Conservation (phyloP, 2,329 filamentous ascomycete species). For the Beauveria caledonica region DNA sequence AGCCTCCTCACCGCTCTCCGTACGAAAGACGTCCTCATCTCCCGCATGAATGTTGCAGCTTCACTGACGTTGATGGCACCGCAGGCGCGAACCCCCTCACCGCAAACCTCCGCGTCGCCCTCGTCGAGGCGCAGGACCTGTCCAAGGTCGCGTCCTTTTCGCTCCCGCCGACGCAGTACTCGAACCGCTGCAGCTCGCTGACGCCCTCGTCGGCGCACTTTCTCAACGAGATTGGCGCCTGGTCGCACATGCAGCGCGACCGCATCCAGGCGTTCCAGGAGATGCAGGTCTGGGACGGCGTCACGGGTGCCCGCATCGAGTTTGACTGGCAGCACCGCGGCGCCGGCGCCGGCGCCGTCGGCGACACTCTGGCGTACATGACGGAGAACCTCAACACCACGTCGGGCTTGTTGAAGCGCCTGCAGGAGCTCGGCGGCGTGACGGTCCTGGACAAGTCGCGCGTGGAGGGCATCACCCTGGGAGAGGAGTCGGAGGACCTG, state of each 20-base stretch:
- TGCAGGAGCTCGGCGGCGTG: conserved; percentile 61
- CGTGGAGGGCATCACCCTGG: conserved; percentile 72
- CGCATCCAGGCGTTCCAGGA: conserved; percentile 84
- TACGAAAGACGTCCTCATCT: conserved; percentile 32
- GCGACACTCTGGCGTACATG: conserved; percentile 84
- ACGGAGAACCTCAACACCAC: conserved; percentile 89
- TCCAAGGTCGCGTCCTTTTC: conserved; percentile 58
- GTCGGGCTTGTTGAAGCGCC: conserved; percentile 62
- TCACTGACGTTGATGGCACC: background rate
- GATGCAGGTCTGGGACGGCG: conserved; percentile 98
- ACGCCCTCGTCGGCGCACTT: conserved; percentile 84
- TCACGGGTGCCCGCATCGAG: conserved; percentile 77
- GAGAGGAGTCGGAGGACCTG: conserved; percentile 56
- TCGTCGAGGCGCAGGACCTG: conserved; percentile 86
- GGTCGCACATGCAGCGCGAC: conserved; percentile 63
- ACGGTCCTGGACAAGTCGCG: conserved; percentile 67
- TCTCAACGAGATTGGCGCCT: conserved; percentile 75
- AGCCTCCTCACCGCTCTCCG: conserved; percentile 71
- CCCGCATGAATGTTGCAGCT: background rate
- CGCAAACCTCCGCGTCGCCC: conserved; percentile 69
- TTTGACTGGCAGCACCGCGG: conserved; percentile 63
- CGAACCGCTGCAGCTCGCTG: conserved; percentile 91
- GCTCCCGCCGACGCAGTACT: conserved; percentile 62
- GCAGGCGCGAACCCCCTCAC: conserved; percentile 71
- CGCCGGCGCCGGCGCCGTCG: conserved; percentile 23